Evolutionary conservation across 805 yeast species (phyloP), one percentile per base, ranked within the genome.

Genomic region (Metschnikowia chrysomelidarum): DNA sequence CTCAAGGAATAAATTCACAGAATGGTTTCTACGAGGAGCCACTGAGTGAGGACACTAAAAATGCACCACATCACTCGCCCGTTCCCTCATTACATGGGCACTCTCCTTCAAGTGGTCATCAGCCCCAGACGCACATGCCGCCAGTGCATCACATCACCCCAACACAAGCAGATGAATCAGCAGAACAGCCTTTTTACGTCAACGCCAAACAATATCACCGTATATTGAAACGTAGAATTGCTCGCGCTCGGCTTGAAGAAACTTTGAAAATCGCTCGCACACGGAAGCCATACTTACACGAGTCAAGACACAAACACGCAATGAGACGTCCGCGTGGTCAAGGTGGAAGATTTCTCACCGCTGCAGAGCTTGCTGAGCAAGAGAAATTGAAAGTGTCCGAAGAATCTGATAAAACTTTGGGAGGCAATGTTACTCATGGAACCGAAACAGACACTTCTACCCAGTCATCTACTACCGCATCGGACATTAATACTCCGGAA

Each of bases 271-370:
- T 85, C 4, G 89, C 93, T 12, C 75, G 95, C 44, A 94, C 94
- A 12, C 77, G 98, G 51, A 82, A 83, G 56, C 97, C 98, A 9
- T 91, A 94, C 60, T 61, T 93, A 32, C 99, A 93, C 57, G 98
- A 93, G 61, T 87, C 96, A 13, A 75, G 99, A 51, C 99, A 93
- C 59, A 91, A 93, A 58, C 99, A 93, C 59, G 99, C 99, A 3
- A 93, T 93, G 98, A 76, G 98, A 56, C 76, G 99, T 58, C 98
- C 98, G 11, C 78, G 99, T 50, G 99, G 99, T 18, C 98, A 93
- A 64, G 98, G 98, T 20, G 99, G 99, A 5, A 71, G 99, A 42
- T 93, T 93, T 49, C 64, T 93, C 41, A 93, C 99, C 1, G 96
- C 98, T 10, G 95, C 96, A 5, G 74, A 68, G 46, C 67, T 68